Evolutionary conservation across 2,329 filamentous ascomycete genomes (phyloP).

Genomic region (Cytospora paraplurivora): DNA sequence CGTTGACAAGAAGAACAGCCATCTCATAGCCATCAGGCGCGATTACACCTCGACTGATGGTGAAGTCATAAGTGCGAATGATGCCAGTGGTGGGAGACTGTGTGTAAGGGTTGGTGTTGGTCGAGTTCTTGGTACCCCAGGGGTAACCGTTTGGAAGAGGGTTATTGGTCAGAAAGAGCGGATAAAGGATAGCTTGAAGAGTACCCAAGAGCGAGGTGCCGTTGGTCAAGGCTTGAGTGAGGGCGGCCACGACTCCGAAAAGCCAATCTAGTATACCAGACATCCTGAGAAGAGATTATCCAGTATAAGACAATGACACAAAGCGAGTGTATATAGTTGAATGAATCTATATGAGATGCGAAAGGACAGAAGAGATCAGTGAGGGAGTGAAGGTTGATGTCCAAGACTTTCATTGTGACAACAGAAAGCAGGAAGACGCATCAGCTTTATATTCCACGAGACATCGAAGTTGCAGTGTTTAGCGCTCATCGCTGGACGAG

Average conservation of each 20-base stretch:
- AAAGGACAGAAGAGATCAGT: slow-evolving; percentile 22
- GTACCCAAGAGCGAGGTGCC: slow-evolving; percentile 48
- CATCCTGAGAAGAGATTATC: slow-evolving; percentile 29
- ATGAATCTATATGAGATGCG: background rate
- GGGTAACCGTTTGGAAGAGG: slow-evolving; percentile 52
- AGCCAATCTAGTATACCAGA: slow-evolving; percentile 31
- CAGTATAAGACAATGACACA: slow-evolving; percentile 23
- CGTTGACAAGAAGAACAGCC: slow-evolving; percentile 62
- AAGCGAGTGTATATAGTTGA: background rate
- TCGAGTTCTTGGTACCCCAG: slow-evolving; percentile 50
- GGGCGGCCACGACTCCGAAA: slow-evolving; percentile 30
- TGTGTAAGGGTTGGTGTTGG: slow-evolving; percentile 52
- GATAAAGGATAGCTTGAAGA: slow-evolving; percentile 41
- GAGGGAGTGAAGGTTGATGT: slow-evolving; percentile 17
- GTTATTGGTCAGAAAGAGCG: slow-evolving; percentile 51
- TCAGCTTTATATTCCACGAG: slow-evolving; percentile 5
- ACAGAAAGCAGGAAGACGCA: too few species aligned
- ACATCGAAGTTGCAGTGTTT: background rate
- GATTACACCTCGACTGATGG: slow-evolving; percentile 51
- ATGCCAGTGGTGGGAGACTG: slow-evolving; percentile 55
- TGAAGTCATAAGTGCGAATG: slow-evolving; percentile 57
- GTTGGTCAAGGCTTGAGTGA: slow-evolving; percentile 43
- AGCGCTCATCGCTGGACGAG: background rate
- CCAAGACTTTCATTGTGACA: background rate
- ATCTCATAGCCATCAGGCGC: slow-evolving; percentile 59